Percentiles rank a stretch among this genome's conserved stretches.
phyloP scores from a whole-genome alignment of 805 yeast species.

The Myxozyma udenii region DNA sequence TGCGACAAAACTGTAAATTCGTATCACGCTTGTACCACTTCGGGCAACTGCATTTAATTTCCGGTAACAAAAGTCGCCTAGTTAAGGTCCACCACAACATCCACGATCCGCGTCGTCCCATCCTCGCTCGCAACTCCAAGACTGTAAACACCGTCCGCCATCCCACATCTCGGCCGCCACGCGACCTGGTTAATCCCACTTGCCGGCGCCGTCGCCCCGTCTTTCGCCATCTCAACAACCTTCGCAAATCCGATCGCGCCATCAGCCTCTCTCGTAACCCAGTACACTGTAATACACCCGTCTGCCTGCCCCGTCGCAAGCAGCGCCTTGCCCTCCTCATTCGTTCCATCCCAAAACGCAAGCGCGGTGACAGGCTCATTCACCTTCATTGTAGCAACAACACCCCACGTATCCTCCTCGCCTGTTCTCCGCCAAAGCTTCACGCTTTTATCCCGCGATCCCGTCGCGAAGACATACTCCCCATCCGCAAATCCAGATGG shows the following conservation, averaged over 20 bases:
- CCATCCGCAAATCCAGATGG: constrained; percentile 39
- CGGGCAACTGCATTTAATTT: too few species aligned
- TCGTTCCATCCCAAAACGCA: constrained; percentile 13
- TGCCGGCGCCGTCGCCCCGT: constrained; percentile 51
- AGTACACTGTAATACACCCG: constrained; percentile 55
- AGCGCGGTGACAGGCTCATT: constrained; percentile 29
- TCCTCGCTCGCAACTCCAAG: constrained; percentile 68
- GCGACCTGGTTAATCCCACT: constrained; percentile 59
- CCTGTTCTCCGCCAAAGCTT: constrained; percentile 60
- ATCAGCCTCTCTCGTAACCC: constrained; percentile 34
- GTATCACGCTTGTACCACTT: too few species aligned
- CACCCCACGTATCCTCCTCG: constrained; percentile 38
- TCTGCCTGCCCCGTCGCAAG: constrained; percentile 69
- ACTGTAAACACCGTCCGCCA: constrained; percentile 30
- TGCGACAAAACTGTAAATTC: too few species aligned
- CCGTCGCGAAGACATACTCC: constrained; percentile 45
- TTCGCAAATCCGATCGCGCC: constrained; percentile 33
- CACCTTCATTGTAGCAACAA: constrained; percentile 33
- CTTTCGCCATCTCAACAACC: constrained; percentile 41
- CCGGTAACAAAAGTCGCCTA: too few species aligned
- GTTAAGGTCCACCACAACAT: too few species aligned
- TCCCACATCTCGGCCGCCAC: constrained; percentile 48
- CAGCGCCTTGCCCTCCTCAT: constrained; percentile 35
- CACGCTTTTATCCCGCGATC: constrained; percentile 66
- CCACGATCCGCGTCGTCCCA: constrained; percentile 50